phyloP scores from a whole-genome alignment of 2,329 filamentous ascomycete genomes.

The Colletotrichum trifolii region DNA sequence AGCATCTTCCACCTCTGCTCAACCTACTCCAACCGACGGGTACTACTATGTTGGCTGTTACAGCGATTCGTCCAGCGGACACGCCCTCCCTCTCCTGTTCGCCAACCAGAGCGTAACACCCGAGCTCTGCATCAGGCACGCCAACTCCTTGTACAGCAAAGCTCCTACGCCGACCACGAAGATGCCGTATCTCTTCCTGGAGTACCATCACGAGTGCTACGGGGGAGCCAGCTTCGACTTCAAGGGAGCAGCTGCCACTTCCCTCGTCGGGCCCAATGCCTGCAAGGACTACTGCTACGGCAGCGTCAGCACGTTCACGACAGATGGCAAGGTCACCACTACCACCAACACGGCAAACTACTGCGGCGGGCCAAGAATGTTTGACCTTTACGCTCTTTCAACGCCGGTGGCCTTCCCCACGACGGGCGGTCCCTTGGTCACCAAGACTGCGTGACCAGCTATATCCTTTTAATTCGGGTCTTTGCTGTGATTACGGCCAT shows the following conservation, averaged over 20 bases:
- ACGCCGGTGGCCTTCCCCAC: slow-evolving; percentile 38
- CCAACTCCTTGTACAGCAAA: slow-evolving; percentile 42
- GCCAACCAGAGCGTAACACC: slow-evolving; percentile 47
- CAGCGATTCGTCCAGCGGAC: slow-evolving; percentile 40
- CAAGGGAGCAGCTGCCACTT: slow-evolving; percentile 39
- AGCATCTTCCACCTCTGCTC: slow-evolving; percentile 30
- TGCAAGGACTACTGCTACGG: slow-evolving; percentile 45
- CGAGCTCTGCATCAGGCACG: slow-evolving; percentile 47
- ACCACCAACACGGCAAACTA: slow-evolving; percentile 43
- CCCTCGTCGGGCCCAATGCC: slow-evolving; percentile 43
- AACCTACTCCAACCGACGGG: slow-evolving; percentile 39
- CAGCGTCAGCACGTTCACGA: slow-evolving; percentile 39
- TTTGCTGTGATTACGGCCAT: slow-evolving; percentile 5
- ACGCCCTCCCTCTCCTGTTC: slow-evolving; percentile 46
- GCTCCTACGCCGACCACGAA: slow-evolving; percentile 41
- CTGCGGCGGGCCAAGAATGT: slow-evolving; percentile 48
- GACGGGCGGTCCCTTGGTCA: slow-evolving; percentile 39
- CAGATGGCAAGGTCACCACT: slow-evolving; percentile 34
- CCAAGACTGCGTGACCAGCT: slow-evolving; percentile 13
- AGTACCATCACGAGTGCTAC: slow-evolving; percentile 50
- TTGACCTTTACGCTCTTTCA: slow-evolving; percentile 46
- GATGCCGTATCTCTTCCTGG: slow-evolving; percentile 43
- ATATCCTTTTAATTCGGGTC: not conserved
- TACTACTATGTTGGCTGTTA: slow-evolving; percentile 47
- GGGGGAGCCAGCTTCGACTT: slow-evolving; percentile 41